Base-by-base conservation (phyloP, 1,284 basidiomycete species). In the Trametes polyzona region DNA sequence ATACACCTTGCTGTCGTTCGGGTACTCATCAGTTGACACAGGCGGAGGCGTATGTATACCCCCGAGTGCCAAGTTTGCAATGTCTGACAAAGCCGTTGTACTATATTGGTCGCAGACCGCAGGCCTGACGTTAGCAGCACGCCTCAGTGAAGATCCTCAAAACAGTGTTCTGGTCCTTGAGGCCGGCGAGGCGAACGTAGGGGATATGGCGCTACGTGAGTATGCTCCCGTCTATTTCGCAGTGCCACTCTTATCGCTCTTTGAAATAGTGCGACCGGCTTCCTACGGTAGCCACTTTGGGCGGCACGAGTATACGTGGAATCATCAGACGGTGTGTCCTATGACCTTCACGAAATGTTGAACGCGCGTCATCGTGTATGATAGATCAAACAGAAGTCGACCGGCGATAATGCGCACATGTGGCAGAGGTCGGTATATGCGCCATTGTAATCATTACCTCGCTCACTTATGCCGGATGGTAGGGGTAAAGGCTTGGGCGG, bases 91-190 rank as follows among this genome's bases (percentile, higher is more conserved):
- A n/a, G n/a, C n/a, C n/a, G n/a, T n/a, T n/a, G n/a, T n/a, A n/a
- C n/a, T n/a, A n/a, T n/a, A n/a, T n/a, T n/a, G n/a, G n/a, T 36
- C 0, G 8, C 5, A 67, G 71, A 71, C 82, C 4, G 75, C 77
- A 0, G 83, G 82, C 6, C 67, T 80, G 9, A 77, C 78, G 0
- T 69, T 83, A 2, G 82, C 81, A 11, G 73, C 71, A 17, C 71
- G 82, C 4, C 69, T 84, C 17, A 71, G 72, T 1, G 79, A 81
- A 49, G 76, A 83, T 54, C 66, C 75, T 0, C 55, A 63, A 39
- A 67, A 68, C 24, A 71, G 74, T 6, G 73, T 75, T 5, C 63
- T 72, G 41, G 65, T 76, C 46, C 59, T 74, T 10, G 73, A 74
- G 58, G 73, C 72, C 2, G 74, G 74, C 10, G 50, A 64, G n/a